phyloP scores from a whole-genome alignment of 345 rosid species.

The Dimocarpus longan region DNA sequence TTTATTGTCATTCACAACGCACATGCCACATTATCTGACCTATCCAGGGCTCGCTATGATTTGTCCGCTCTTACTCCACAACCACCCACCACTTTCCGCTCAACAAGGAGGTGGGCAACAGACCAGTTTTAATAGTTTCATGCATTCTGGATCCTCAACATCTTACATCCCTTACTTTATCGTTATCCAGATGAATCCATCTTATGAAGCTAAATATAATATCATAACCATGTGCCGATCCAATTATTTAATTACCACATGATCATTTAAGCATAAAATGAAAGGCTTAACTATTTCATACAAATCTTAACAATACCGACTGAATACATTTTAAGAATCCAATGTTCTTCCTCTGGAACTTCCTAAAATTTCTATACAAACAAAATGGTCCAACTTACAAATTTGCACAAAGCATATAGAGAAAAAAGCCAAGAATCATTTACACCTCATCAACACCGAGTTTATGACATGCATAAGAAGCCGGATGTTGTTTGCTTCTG shows the following conservation, averaged over 20 bases:
- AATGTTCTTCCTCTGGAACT: constrained; percentile 12
- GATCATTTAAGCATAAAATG: not conserved
- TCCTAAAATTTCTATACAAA: constrained; percentile 38
- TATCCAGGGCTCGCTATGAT: constrained; percentile 5
- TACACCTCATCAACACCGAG: constrained; percentile 47
- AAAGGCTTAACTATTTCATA: constrained; percentile 30
- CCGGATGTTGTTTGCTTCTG: constrained; percentile 51
- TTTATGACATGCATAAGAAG: constrained; percentile 62
- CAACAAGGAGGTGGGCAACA: constrained; percentile 27
- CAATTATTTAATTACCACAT: no score
- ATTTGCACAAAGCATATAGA: constrained; percentile 30
- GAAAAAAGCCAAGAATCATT: constrained; percentile 40
- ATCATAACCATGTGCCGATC: no score
- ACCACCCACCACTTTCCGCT: not conserved
- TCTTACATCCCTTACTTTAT: no score
- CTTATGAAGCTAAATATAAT: no score
- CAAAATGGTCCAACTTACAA: constrained; percentile 31
- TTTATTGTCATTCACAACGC: constrained; percentile 18
- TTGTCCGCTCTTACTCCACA: constrained; percentile 5
- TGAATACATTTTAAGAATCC: constrained; percentile 4
- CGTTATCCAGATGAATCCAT: no score
- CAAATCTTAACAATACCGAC: constrained; percentile 20
- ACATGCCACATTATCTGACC: constrained; percentile 9
- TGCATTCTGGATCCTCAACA: not conserved
- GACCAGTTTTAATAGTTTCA: constrained; percentile 23